Base-by-base conservation (phyloP, 2,329 filamentous ascomycete genomes). In the Plectosphaerella cucumerina region DNA sequence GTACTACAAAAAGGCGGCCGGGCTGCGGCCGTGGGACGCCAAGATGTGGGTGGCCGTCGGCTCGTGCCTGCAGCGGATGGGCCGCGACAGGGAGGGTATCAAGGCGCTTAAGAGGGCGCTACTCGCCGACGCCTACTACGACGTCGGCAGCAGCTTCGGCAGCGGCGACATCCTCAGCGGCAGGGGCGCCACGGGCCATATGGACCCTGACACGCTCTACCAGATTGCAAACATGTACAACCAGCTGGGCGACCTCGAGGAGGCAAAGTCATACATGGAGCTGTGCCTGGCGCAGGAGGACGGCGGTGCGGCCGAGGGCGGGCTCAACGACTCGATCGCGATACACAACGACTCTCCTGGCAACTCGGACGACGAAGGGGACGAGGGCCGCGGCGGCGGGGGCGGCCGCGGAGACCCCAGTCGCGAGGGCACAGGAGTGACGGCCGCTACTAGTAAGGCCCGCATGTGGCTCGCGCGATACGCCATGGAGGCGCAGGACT, bases 31-130 rank as follows among this genome's bases (percentile, higher is more conserved):
- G 0, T 97, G 93, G 78, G 94, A 99, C 60, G 90, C 92, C 0
- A 97, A 97, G 69, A 96, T 99, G 89, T 99, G 94, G 94, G 88
- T 94, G 74, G 94, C 94, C 0, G 91, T 99, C 5, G 94, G 90
- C 10, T 89, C 89, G 33, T 97, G 93, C 65, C 85, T 96, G 56
- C 87, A 93, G 55, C 93, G 92, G 65, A 95, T 97, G 79, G 87
- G 86, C 48, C 85, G 92, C 50, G 77, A 90, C 47, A 80, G 85
- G n/a, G 92, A 97, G 60, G 93, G 90, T 26, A 97, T 99, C 68
- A 94, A 96, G 62, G 90, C 94, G 1, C 84, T 96, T 60, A 99
- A 99, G 66, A 87, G 94, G 35, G 94, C 94, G 0, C 74, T 99
- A 8, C 82, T 94, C 1, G 91, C 92, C 1, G 91, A 95, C 49